Base-by-base conservation (phyloP, 2,329 filamentous ascomycete species). In the Parastagonospora nodorum region DNA sequence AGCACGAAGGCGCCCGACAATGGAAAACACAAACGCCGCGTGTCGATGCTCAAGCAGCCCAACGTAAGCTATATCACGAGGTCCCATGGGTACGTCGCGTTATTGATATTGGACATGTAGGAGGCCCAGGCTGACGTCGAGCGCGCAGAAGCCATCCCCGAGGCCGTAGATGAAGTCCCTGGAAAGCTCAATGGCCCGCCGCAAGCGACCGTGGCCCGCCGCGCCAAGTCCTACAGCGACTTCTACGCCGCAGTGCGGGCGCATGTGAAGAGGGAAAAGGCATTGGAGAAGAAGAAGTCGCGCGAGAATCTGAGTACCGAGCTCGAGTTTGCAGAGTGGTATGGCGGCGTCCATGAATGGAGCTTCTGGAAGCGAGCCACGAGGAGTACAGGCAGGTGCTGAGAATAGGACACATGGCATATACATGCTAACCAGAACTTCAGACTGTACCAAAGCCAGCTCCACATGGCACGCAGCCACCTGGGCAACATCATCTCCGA, bases 301-400 rank as follows among this genome's bases (percentile, higher is more conserved):
- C 57, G 60, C 19, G 58, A 78, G 68, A 66, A 78, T 51, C 57
- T 85, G 73, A 75, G 81, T 80, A 77, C 86, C 76, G 73, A 85
- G 58, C 68, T 87, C 27, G 83, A 85, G 8, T 83, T 86, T 45
- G 80, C 79, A 24, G 73, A 78, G 53, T 84, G 84, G 78, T 86
- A 87, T 66, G 75, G 79, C 56, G 75, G 74, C 16, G 71, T 88
- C 45, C 85, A 88, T 61, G 82, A 85, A n/a, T n/a, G 40, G 84
- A 86, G 59, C 75, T 97, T 66, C 78, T 96, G 28, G 84, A 92
- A 64, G 86, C 90, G 45, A 94, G 90, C 70, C 90, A 96, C 71
- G 86, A 89, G 60, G 86, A 93, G 69, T 96, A 96, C 72, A 79
- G 88, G 37, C 27, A 19, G 5, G 37, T 11, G 12, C 12, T 16